These are phyloP conservation scores for Crithidia sp. DNA, from an alignment of 208 protist genomes.

Conservation along the genomic window DNA sequence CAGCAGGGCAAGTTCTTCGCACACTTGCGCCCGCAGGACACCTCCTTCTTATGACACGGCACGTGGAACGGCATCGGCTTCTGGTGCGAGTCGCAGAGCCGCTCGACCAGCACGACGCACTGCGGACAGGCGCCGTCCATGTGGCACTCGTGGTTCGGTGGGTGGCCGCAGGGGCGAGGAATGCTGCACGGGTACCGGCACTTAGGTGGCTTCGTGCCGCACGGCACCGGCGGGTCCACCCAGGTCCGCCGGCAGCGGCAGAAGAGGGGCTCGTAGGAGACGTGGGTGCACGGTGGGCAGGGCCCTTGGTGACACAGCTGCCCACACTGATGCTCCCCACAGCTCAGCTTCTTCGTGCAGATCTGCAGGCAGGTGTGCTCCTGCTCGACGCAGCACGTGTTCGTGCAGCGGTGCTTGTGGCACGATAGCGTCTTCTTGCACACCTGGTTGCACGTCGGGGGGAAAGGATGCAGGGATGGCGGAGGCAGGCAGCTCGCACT, in stretches of 20 bases:
- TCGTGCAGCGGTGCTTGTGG: constrained; percentile 84
- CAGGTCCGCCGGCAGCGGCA: constrained; percentile 87
- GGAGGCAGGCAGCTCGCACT: constrained; percentile 22
- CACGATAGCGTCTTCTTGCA: constrained; percentile 81
- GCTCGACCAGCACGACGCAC: constrained; percentile 84
- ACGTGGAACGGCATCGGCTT: constrained; percentile 69
- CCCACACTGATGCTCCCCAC: constrained; percentile 82
- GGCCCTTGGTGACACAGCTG: constrained; percentile 84
- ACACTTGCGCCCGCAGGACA: constrained; percentile 82
- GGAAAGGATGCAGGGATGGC: constrained; percentile 44
- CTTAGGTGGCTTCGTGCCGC: constrained; percentile 80
- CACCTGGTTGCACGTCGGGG: constrained; percentile 60
- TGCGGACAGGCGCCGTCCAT: constrained; percentile 65
- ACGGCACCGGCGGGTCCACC: constrained; percentile 90
- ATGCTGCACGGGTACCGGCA: constrained; percentile 83
- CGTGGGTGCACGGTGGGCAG: constrained; percentile 74
- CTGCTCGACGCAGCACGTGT: constrained; percentile 79
- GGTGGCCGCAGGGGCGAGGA: constrained; percentile 86
- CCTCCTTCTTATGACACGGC: constrained; percentile 59
- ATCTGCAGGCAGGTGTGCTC: constrained; percentile 85
- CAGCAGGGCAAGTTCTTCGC: constrained; percentile 80
- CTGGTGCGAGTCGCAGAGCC: constrained; percentile 82
- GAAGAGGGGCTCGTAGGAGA: constrained; percentile 82
- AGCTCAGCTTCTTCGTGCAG: constrained; percentile 86
- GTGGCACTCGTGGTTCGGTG: constrained; percentile 85